A percentile compares a stretch with the other conserved stretches of the same genome.
phyloP scores from a whole-genome alignment of 164 flowering plant genomes.

The Umbilicus rupestris region DNA sequence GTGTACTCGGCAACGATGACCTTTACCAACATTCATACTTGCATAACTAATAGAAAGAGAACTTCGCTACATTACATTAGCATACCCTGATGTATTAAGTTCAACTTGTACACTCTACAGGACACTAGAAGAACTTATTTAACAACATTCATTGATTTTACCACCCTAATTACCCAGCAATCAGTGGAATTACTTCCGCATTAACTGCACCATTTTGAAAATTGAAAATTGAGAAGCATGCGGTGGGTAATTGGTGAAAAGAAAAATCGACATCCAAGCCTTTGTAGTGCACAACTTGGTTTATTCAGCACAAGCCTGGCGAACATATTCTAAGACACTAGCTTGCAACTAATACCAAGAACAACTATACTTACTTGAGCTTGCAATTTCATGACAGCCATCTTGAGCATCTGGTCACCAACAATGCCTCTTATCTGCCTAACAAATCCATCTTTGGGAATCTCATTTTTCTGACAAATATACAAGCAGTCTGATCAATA shows the following conservation, averaged over 20 bases:
- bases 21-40: too few relatives aligned
- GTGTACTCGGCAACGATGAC: too few relatives aligned
- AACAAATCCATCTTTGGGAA: slow-evolving; percentile 66
- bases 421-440: slow-evolving; percentile 67
- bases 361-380: slow-evolving; percentile 30
- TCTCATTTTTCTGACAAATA: slow-evolving; percentile 55
- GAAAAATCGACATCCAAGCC: background rate
- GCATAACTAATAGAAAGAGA: too few relatives aligned
- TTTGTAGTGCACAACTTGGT: background rate
- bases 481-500: background rate
- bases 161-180: background rate
- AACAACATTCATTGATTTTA: too few relatives aligned
- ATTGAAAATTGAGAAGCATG: background rate
- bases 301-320: background rate
- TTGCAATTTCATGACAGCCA: slow-evolving; percentile 54
- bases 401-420: slow-evolving; percentile 84
- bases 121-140: too few relatives aligned
- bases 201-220: background rate
- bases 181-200: background rate
- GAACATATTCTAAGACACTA: background rate
- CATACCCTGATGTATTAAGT: too few relatives aligned
- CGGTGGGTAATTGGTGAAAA: background rate
- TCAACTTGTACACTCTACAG: too few relatives aligned
- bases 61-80: too few relatives aligned
- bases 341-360: background rate